Conservation (phyloP, 1,139 yeast genomes). For the Entelexis paramagnoliae region DNA sequence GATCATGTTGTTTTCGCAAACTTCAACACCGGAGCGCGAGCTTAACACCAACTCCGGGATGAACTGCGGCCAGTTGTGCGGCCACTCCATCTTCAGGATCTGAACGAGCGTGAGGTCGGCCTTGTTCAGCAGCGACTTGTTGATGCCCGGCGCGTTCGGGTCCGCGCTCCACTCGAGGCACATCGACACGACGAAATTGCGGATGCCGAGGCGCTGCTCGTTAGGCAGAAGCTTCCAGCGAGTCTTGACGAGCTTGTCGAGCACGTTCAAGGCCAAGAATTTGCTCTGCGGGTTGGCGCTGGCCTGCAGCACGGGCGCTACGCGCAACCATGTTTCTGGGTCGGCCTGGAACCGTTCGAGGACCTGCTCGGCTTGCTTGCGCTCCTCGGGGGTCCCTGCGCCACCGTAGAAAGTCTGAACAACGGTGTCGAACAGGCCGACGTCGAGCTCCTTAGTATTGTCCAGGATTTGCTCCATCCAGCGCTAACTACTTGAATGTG, state of each 20-base stretch:
- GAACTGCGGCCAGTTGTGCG: slow-evolving; percentile 95
- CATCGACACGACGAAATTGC: slow-evolving; percentile 89
- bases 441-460: slow-evolving; percentile 74
- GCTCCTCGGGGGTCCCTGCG: slow-evolving; percentile 34
- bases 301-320: slow-evolving; percentile 81
- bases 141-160: slow-evolving; percentile 52
- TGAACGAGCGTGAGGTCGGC: slow-evolving; percentile 91
- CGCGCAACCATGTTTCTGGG: slow-evolving; percentile 92
- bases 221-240: slow-evolving; percentile 90
- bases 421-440: slow-evolving; percentile 65
- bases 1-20: slow-evolving; percentile 95
- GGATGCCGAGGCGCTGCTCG: slow-evolving; percentile 69
- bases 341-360: slow-evolving; percentile 86
- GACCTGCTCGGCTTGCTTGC: slow-evolving; percentile 71
- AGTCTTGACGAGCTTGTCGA: slow-evolving; percentile 80
- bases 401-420: slow-evolving; percentile 84
- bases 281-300: slow-evolving; percentile 68
- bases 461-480: slow-evolving; percentile 80
- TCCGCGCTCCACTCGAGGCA: slow-evolving; percentile 76
- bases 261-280: slow-evolving; percentile 70
- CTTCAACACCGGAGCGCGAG: slow-evolving; percentile 76
- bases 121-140: slow-evolving; percentile 79
- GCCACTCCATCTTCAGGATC: slow-evolving; percentile 97
- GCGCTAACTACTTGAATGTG: slow-evolving; percentile 1
- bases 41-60: slow-evolving; percentile 86